Conservation (phyloP, 2,329 filamentous ascomycete genomes). For the Neonectria ditissima region DNA sequence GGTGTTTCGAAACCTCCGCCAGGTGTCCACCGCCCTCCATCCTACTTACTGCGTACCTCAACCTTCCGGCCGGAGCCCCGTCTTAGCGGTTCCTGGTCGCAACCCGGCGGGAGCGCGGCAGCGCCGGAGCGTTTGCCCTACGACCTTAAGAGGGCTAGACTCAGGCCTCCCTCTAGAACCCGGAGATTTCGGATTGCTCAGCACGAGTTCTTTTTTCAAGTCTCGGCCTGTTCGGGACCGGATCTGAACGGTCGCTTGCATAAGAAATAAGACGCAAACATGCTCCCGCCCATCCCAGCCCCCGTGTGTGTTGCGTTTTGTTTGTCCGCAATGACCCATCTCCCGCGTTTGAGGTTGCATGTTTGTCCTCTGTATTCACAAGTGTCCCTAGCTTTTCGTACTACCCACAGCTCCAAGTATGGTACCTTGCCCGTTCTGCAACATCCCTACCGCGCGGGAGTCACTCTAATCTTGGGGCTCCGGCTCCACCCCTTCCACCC, state of each 20-base stretch:
- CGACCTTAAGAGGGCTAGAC: neutral
- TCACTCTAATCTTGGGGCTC: slow-evolving; percentile 4
- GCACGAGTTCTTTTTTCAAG: neutral
- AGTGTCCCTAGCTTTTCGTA: slow-evolving; percentile 14
- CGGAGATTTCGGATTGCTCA: neutral
- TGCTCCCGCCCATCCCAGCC: slow-evolving; percentile 15
- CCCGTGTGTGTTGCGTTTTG: slow-evolving; percentile 30
- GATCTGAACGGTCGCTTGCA: neutral
- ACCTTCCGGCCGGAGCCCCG: slow-evolving; percentile 5
- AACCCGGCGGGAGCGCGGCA: slow-evolving; percentile 9
- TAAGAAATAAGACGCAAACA: neutral
- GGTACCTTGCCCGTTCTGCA: slow-evolving; percentile 6
- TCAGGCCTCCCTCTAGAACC: slow-evolving; percentile 5
- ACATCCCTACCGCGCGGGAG: slow-evolving; percentile 11
- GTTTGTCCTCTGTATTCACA: slow-evolving; percentile 20
- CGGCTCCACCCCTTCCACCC: slow-evolving; percentile 26
- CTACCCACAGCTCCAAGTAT: neutral
- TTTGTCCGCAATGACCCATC: slow-evolving; percentile 31
- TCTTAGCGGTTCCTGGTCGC: slow-evolving; percentile 16
- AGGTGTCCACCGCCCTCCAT: slow-evolving; percentile 16
- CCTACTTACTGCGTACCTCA: neutral
- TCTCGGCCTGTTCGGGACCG: neutral
- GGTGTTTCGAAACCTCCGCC: slow-evolving; percentile 45
- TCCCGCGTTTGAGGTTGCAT: slow-evolving; percentile 37
- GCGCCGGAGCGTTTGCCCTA: neutral